Base-by-base conservation (phyloP, 1,284 basidiomycete species). In the Hemileia vastatrix region DNA sequence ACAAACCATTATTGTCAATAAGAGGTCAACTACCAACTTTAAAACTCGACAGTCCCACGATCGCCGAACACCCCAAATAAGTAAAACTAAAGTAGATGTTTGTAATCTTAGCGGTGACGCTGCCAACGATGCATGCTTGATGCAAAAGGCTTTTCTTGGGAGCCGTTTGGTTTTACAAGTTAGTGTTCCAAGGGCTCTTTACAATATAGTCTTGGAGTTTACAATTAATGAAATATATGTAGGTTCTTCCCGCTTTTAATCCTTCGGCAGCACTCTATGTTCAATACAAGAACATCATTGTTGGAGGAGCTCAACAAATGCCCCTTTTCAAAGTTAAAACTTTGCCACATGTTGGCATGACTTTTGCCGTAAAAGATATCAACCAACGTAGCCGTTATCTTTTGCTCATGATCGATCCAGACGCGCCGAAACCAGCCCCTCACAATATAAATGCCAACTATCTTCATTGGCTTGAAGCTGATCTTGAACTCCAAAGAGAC, bases 231-330 rank as follows among this genome's bases (percentile, higher is more conserved):
- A n/a, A n/a, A n/a, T n/a, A 2, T 18, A 51, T 21, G 19, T 45
- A 48, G 50, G 57, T 45, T 44, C 18, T 59, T 8, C 49, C 49
- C 6, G 49, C 23, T 21, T 59, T 59, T 44, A 40, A 36, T 23
- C 57, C 57, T 2, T 19, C n/a, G 15, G 57, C 48, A 31, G 57
- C 57, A 6, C 15, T 59, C 9, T 59, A 32, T 6, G 57, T 51
- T 24, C 49, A 40, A 31, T 59, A 59, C n/a, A 49, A 40, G 18
- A n/a, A 59, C 19, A 24, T 59, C 11, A 40, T 52, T 21, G 43
- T 59, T 44, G 57, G 57, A 23, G 57, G 57, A 6, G 57, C 57
- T 8, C 57, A 59, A 24, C 57, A 59, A 44, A 33, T 59, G 32
- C 44, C 49, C 6, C 57, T n/a, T n/a, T n/a, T n/a, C n/a, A n/a